A percentile compares a stretch with the other conserved stretches of the same genome.
These are phyloP conservation scores for Oryza glumipatula DNA, from an alignment of 176 grass and related monocot species.

Conservation along the genomic window DNA sequence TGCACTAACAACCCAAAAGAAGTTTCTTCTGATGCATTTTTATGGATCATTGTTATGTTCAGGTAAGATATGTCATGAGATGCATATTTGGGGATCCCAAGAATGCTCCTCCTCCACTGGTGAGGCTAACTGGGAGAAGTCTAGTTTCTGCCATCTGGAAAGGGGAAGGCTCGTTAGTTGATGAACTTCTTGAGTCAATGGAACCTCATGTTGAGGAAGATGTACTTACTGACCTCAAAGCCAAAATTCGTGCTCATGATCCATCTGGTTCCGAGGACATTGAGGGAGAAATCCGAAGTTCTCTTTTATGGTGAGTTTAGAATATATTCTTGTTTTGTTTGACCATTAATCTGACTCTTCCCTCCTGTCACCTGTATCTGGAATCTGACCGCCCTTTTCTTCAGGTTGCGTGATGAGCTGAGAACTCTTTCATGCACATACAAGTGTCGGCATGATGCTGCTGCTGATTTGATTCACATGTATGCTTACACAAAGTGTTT, in stretches of 20 bases:
- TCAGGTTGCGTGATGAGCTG: constrained; percentile 93
- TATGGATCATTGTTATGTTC: constrained; percentile 31
- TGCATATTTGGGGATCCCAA: constrained; percentile 73
- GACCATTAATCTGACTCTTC: constrained; percentile 17
- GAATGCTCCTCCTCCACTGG: constrained; percentile 91
- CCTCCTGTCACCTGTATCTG: background rate
- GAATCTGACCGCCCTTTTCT: constrained; percentile 32
- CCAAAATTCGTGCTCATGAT: constrained; percentile 72
- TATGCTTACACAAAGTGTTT: constrained; percentile 98
- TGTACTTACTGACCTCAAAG: constrained; percentile 68
- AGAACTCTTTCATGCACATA: constrained; percentile 76
- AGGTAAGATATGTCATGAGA: constrained; percentile 94
- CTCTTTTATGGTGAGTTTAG: constrained; percentile 74
- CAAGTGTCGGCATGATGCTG: constrained; percentile 96
- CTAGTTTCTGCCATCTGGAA: constrained; percentile 85
- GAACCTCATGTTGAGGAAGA: constrained; percentile 83
- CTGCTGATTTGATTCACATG: constrained; percentile 96
- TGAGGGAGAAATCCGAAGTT: constrained; percentile 61
- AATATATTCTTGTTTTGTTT: constrained; percentile 20
- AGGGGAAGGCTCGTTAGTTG: constrained; percentile 82
- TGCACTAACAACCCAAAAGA: background rate
- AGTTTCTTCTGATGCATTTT: background rate
- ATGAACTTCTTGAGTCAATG: constrained; percentile 80
- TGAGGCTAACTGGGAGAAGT: constrained; percentile 68
- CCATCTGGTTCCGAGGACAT: constrained; percentile 81